phyloP scores from a whole-genome alignment of 352 stramenopile genomes.

The Phytophthora sansomeana region DNA sequence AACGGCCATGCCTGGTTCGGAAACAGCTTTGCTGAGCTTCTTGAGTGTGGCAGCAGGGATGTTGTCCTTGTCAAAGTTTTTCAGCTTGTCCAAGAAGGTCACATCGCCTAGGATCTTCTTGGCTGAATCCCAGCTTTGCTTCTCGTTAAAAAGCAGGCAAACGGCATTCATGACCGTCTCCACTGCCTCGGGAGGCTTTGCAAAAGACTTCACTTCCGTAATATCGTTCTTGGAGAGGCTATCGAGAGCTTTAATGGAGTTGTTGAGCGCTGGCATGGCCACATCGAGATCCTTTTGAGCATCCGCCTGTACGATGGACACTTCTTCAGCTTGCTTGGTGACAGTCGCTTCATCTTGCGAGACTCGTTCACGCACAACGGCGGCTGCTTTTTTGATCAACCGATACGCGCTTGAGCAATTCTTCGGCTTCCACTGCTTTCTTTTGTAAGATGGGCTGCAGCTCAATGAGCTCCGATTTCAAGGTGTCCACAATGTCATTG shows the following conservation, averaged over 20 bases:
- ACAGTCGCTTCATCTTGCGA: slow-evolving; percentile 93
- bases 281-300: slow-evolving; percentile 94
- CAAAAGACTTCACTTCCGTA: slow-evolving; percentile 95
- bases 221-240: slow-evolving; percentile 94
- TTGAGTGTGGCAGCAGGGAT: slow-evolving; percentile 89
- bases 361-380: slow-evolving; percentile 88
- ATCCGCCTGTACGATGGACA: slow-evolving; percentile 91
- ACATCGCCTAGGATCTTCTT: slow-evolving; percentile 93
- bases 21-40: slow-evolving; percentile 89
- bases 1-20: slow-evolving; percentile 87
- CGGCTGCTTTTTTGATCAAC: slow-evolving; percentile 93
- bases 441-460: slow-evolving; percentile 93
- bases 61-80: slow-evolving; percentile 96
- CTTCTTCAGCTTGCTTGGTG: slow-evolving; percentile 92
- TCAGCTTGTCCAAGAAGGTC: slow-evolving; percentile 91
- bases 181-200: slow-evolving; percentile 92
- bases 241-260: slow-evolving; percentile 91
- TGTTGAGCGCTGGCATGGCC: slow-evolving; percentile 92
- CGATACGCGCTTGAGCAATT: slow-evolving; percentile 92
- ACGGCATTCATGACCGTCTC: slow-evolving; percentile 96
- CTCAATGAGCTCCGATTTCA: slow-evolving; percentile 92
- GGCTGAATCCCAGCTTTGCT: slow-evolving; percentile 92
- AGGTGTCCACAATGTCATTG: slow-evolving; percentile 93
- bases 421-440: slow-evolving; percentile 92
- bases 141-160: slow-evolving; percentile 93